Evolutionary conservation across 2,329 filamentous ascomycete species (phyloP).

Genomic region (Claviceps purpurea): DNA sequence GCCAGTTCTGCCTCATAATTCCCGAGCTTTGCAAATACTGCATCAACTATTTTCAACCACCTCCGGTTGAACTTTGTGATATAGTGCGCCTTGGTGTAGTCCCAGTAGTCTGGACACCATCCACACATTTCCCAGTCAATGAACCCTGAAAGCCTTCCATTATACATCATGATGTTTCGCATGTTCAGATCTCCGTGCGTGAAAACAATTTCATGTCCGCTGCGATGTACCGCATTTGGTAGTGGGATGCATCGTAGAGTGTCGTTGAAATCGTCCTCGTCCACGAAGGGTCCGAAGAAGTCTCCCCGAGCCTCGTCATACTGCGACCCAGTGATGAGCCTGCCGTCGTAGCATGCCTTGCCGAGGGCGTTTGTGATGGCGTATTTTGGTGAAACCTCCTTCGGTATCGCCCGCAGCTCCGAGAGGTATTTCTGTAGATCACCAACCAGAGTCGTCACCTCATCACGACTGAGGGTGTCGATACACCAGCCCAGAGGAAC

Average conservation of each 20-base stretch:
- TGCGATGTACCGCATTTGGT: background rate
- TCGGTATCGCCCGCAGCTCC: constrained; percentile 2
- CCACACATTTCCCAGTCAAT: constrained; percentile 15
- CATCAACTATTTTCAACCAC: constrained; percentile 4
- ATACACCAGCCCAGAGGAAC: background rate
- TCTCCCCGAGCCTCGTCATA: constrained; percentile 1
- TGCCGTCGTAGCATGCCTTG: constrained; percentile 1
- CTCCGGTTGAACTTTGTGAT: constrained; percentile 7
- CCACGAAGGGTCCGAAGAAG: constrained; percentile 6
- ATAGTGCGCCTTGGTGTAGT: constrained; percentile 10
- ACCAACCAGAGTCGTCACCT: background rate
- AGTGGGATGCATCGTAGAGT: background rate
- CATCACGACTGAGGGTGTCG: constrained; percentile 1
- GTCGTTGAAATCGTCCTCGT: constrained; percentile 8
- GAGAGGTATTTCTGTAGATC: background rate
- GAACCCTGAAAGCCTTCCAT: constrained; percentile 15
- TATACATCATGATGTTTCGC: constrained; percentile 15
- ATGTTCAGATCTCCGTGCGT: constrained; percentile 26
- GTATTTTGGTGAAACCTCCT: background rate
- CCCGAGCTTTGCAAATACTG: background rate
- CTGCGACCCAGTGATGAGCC: background rate
- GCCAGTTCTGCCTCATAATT: constrained; percentile 2
- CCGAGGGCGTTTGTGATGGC: constrained; percentile 1
- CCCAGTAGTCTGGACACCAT: constrained; percentile 15
- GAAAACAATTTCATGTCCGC: constrained; percentile 19